phyloP scores from a whole-genome alignment of 2,329 filamentous ascomycete species.

The Aciculosporium take region DNA sequence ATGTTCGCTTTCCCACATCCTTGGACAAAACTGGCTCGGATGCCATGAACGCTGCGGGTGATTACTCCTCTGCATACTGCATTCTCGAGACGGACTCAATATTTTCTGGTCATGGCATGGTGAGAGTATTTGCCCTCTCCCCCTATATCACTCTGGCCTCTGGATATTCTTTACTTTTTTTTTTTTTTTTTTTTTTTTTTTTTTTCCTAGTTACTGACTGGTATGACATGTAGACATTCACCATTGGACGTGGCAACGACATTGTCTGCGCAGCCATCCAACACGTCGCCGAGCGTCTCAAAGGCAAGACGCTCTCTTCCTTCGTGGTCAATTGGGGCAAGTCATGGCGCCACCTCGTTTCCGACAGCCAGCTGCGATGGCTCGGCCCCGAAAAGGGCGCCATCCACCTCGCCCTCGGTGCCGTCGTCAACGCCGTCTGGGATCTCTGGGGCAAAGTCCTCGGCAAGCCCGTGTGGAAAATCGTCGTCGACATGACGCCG shows the following conservation, averaged over 20 bases:
- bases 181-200: neutral
- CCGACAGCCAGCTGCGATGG: conserved; percentile 82
- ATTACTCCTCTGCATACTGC: conserved; percentile 91
- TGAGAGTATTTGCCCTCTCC: conserved; percentile 18
- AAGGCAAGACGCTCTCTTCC: conserved; percentile 59
- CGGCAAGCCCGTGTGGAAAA: conserved; percentile 77
- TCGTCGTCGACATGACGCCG: conserved; percentile 80
- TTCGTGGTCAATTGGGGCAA: conserved; percentile 71
- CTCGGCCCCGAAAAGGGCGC: conserved; percentile 91
- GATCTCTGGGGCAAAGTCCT: conserved; percentile 87
- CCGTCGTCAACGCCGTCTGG: conserved; percentile 85
- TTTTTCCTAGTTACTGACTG: neutral
- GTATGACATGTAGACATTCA: conserved; percentile 48
- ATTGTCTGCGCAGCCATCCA: conserved; percentile 77
- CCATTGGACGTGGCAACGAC: conserved; percentile 80
- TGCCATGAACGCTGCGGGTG: conserved; percentile 88
- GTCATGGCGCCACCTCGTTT: conserved; percentile 86
- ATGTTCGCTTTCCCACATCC: conserved; percentile 77
- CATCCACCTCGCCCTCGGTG: conserved; percentile 79
- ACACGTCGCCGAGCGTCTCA: conserved; percentile 62
- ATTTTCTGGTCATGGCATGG: conserved; percentile 66
- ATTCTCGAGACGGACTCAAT: conserved; percentile 69
- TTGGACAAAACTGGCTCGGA: conserved; percentile 93
- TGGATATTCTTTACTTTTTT: neutral
- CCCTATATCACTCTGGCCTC: too few species aligned